Base-by-base conservation (phyloP, 768 basidiomycete species). In the Lactarius hengduanensis region DNA sequence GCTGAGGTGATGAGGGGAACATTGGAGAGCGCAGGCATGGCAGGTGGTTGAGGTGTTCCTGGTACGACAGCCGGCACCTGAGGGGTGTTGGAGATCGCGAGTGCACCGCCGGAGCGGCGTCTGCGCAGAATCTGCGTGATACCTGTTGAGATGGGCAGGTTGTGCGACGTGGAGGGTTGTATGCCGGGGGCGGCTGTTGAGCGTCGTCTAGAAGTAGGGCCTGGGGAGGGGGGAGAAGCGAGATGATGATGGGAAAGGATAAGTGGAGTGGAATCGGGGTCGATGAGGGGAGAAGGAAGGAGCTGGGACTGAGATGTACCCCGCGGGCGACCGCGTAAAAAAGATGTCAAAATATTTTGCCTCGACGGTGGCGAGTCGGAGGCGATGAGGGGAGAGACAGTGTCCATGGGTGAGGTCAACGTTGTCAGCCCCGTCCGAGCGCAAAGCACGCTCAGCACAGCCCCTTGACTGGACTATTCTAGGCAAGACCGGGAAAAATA, bases 301-400 rank as follows among this genome's bases (percentile, higher is more conserved):
- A 73, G 74, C 65, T 86, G 84, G 26, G 86, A 86, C 75, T 86
- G 82, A 38, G 88, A 89, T 55, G 83, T 78, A 74, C 87, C 89
- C 71, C 88, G 81, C 20, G 88, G 88, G 68, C 89, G 80, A 56
- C 84, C 84, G 66, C 89, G 85, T 67, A 92, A 80, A 75, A 91
- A 86, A 60, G 86, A 86, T 65, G 88, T 86, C 57, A 92, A 81
- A 75, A 92, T 90, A 67, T 86, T 86, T 64, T 84, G 80, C 64
- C 89, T 80, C 40, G 82, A 75, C 45, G 77, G 74, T 45, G 76
- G 73, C 1, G 66, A 67, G 53, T 67, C 66, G 20, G 66, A 63
- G 10, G 41, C 34, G 62, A 63, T 4, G 41, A 62, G 62, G 15
- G 62, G 62, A 38, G 53, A 56, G 30, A 58, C 38, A n/a, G 38